Evolutionary conservation across 768 basidiomycete species (phyloP).

Genomic region (Clathrus columnatus): DNA sequence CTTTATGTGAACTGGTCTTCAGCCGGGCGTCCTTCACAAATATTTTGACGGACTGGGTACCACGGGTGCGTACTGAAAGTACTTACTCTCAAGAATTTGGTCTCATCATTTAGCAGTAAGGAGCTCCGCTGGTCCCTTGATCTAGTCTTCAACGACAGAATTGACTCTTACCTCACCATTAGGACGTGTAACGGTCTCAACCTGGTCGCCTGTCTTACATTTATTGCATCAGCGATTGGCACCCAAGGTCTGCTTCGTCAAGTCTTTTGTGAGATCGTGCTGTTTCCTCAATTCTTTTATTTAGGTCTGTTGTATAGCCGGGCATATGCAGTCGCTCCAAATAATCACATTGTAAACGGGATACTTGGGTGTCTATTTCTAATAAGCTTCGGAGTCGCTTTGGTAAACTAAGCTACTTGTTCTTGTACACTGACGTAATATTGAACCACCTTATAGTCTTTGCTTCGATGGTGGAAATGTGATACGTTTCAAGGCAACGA

Average conservation of each 20-base stretch:
- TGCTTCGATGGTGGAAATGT: neutral
- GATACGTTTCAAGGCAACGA: neutral
- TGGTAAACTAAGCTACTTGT: too few species aligned
- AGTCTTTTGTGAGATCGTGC: too few species aligned
- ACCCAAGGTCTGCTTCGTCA: neutral
- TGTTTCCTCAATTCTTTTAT: too few species aligned
- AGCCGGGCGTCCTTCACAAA: too few species aligned
- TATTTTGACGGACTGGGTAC: too few species aligned
- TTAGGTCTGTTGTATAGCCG: neutral
- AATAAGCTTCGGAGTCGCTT: neutral
- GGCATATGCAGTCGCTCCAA: neutral
- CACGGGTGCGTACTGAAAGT: too few species aligned
- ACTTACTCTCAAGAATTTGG: too few species aligned
- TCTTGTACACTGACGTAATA: neutral
- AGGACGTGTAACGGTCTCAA: neutral
- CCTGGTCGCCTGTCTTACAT: neutral
- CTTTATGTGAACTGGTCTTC: neutral
- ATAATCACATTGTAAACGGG: neutral
- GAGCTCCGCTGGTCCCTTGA: neutral
- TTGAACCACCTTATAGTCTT: neutral
- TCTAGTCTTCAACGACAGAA: too few species aligned
- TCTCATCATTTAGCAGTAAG: too few species aligned
- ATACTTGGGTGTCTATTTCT: neutral
- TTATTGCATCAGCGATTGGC: neutral
- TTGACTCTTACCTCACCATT: neutral